A percentile compares a stretch with the other conserved stretches of the same genome.
These are phyloP conservation scores for Xenosphaeropsis pyriputrescens DNA, from an alignment of 2,329 filamentous ascomycete genomes.

Conservation along the genomic window DNA sequence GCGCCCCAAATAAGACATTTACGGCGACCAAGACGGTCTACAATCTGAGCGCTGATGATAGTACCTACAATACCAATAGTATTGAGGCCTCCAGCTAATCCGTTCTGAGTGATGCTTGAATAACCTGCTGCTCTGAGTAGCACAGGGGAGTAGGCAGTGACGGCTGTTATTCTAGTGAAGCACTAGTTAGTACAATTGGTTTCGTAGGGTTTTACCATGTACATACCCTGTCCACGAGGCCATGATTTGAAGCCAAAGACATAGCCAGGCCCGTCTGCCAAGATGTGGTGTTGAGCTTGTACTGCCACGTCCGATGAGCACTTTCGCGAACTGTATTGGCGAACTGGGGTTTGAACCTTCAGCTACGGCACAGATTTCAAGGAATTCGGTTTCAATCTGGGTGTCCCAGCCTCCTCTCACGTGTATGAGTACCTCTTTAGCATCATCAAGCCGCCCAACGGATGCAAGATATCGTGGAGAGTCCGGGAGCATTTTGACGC, in stretches of 20 bases:
- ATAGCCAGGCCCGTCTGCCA: conserved; percentile 25
- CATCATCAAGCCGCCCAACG: conserved; percentile 4
- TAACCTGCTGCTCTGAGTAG: conserved; percentile 20
- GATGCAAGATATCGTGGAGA: conserved; percentile 18
- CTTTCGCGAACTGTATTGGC: conserved; percentile 22
- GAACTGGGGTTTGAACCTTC: conserved; percentile 19
- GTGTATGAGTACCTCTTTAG: conserved; percentile 5
- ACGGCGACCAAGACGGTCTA: conserved; percentile 31
- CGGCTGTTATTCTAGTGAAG: conserved; percentile 25
- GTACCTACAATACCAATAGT: conserved; percentile 35
- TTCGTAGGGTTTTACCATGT: too few species aligned
- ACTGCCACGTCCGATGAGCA: conserved; percentile 20
- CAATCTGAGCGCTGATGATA: conserved; percentile 32
- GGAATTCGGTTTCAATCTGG: conserved; percentile 12
- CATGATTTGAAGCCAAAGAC: conserved; percentile 29
- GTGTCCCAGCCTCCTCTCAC: conserved; percentile 3
- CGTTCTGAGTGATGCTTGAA: conserved; percentile 24
- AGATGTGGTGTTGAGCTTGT: conserved; percentile 15
- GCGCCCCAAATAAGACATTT: conserved; percentile 29
- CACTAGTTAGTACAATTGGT: too few species aligned
- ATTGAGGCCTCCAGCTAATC: conserved; percentile 33
- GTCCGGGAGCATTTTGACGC: conserved; percentile 27
- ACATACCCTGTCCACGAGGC: conserved; percentile 27
- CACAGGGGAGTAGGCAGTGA: conserved; percentile 14
- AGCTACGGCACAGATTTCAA: conserved; percentile 20